A percentile compares a stretch with the other conserved stretches of the same genome.
phyloP scores from a whole-genome alignment of 495 filamentous ascomycete genomes.

The Podospora didyma region DNA sequence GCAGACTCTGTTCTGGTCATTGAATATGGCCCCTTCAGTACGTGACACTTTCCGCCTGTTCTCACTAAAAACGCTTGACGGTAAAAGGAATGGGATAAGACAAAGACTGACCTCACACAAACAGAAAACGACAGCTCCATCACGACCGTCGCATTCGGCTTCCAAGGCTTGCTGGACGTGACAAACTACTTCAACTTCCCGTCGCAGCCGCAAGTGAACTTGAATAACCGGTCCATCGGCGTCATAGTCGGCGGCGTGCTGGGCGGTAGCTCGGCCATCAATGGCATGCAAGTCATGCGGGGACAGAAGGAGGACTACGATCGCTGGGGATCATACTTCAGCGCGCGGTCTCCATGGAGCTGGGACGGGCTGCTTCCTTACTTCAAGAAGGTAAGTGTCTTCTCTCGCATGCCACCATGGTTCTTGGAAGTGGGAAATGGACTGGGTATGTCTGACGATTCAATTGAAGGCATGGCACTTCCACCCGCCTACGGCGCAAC shows the following conservation, averaged over 20 bases:
- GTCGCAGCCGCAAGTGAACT: slow-evolving; percentile 32
- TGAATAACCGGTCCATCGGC: slow-evolving; percentile 28
- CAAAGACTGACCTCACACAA: background rate
- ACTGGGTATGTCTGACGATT: too few species aligned
- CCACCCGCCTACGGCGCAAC: slow-evolving; percentile 24
- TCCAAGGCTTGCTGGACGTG: slow-evolving; percentile 12
- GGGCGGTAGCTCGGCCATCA: slow-evolving; percentile 46
- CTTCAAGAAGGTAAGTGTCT: slow-evolving; percentile 26
- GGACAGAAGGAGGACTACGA: slow-evolving; percentile 42
- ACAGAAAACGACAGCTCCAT: slow-evolving; percentile 14
- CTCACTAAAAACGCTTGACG: background rate
- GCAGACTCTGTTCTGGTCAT: slow-evolving; percentile 19
- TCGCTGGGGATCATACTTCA: slow-evolving; percentile 38
- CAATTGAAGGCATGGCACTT: slow-evolving; percentile 36
- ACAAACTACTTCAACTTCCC: slow-evolving; percentile 29
- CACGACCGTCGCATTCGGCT: slow-evolving; percentile 9
- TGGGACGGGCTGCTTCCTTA: slow-evolving; percentile 46
- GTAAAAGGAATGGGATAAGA: background rate
- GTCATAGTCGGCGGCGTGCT: slow-evolving; percentile 35
- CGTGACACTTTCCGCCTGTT: background rate
- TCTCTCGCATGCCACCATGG: too few species aligned
- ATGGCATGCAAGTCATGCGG: slow-evolving; percentile 41
- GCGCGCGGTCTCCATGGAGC: slow-evolving; percentile 28
- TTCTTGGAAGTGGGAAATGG: too few species aligned
- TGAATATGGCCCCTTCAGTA: slow-evolving; percentile 14